Evolutionary conservation across 2,329 filamentous ascomycete species (phyloP).

Genomic region (Aspergillus quadrilineatus): DNA sequence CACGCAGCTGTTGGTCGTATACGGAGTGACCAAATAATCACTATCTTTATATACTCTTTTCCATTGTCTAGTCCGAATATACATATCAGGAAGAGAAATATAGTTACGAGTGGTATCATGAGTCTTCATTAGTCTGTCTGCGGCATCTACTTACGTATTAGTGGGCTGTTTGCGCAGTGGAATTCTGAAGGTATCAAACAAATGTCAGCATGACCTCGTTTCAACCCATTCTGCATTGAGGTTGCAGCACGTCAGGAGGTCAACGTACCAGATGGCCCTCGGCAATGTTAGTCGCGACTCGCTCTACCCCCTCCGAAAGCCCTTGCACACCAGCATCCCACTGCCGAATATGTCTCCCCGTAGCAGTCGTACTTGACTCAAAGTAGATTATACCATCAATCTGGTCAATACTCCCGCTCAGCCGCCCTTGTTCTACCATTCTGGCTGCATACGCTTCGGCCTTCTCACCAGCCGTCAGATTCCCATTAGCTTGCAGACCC

Average conservation of each 20-base stretch:
- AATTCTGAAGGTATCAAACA: slow-evolving; percentile 26
- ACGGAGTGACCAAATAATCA: no score
- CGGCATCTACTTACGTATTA: slow-evolving; percentile 16
- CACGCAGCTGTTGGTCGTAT: background rate
- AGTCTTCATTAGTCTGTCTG: slow-evolving; percentile 7
- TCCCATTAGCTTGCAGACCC: slow-evolving; percentile 60
- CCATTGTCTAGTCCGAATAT: background rate
- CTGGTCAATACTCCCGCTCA: slow-evolving; percentile 90
- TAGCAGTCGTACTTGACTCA: slow-evolving; percentile 66
- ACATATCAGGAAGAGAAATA: background rate
- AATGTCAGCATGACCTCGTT: background rate
- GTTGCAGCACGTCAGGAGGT: background rate
- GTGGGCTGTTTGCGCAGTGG: slow-evolving; percentile 36
- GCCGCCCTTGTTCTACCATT: slow-evolving; percentile 93
- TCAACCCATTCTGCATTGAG: background rate
- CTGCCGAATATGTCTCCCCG: slow-evolving; percentile 70
- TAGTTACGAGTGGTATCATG: slow-evolving; percentile 12
- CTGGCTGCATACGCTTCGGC: slow-evolving; percentile 88
- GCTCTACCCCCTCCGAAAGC: slow-evolving; percentile 85
- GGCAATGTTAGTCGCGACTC: slow-evolving; percentile 76
- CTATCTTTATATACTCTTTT: background rate
- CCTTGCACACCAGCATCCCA: slow-evolving; percentile 90
- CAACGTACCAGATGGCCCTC: slow-evolving; percentile 70
- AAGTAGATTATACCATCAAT: slow-evolving; percentile 88
- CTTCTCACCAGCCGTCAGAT: slow-evolving; percentile 59